Conservation (phyloP, 139 green algal genomes). For the Parachlorella kessleri region DNA sequence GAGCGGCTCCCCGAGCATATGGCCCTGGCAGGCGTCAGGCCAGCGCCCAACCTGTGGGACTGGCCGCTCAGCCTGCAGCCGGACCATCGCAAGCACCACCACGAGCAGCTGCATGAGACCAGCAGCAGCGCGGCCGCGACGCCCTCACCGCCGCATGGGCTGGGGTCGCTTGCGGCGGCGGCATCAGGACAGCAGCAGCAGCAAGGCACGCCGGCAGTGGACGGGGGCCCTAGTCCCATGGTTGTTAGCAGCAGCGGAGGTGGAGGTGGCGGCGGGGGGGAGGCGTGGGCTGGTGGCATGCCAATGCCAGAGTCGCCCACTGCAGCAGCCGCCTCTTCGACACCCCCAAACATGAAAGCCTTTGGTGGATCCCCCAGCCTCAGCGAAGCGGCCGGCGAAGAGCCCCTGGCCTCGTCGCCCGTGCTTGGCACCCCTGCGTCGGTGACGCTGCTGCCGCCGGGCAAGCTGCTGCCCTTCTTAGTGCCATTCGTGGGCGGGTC, state of each 20-base stretch:
- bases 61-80: slow-evolving; percentile 56
- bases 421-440: slow-evolving; percentile 16
- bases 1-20: slow-evolving; percentile 70
- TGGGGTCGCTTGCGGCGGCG: slow-evolving; percentile 1
- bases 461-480: slow-evolving; percentile 85
- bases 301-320: too few relatives aligned
- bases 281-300: neutral
- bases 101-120: neutral
- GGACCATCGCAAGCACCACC: slow-evolving; percentile 32
- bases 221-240: neutral
- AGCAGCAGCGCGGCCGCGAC: slow-evolving; percentile 26
- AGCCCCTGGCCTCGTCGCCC: neutral
- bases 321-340: neutral
- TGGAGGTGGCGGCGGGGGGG: neutral
- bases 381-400: neutral
- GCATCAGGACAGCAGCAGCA: slow-evolving; percentile 7
- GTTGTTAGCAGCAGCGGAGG: neutral
- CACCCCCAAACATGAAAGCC: neutral
- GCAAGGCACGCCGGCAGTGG: neutral
- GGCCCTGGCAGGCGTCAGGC: slow-evolving; percentile 56
- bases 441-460: slow-evolving; percentile 69
- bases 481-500: slow-evolving; percentile 76
- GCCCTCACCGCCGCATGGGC: slow-evolving; percentile 34
- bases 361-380: slow-evolving; percentile 1
- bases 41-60: slow-evolving; percentile 71